phyloP scores from a whole-genome alignment of 257 asterid genomes.

The Plectranthus barbatus region DNA sequence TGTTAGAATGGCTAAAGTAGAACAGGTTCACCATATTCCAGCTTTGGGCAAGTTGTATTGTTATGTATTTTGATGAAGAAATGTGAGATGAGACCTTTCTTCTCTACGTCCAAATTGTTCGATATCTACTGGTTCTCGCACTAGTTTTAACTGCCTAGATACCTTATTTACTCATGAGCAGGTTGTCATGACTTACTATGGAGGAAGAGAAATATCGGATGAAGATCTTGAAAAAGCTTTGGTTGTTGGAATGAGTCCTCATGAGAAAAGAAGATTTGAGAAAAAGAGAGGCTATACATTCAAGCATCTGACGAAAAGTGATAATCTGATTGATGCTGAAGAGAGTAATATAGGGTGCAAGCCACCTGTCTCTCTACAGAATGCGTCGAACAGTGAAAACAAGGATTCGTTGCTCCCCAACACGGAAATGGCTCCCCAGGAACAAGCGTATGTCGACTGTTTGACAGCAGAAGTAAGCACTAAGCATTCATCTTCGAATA shows the following conservation, averaged over 20 bases:
- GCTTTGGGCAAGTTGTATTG: neutral
- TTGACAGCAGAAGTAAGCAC: constrained; percentile 11
- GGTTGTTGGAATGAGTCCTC: constrained; percentile 83
- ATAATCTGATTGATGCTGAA: constrained; percentile 9
- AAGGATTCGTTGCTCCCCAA: constrained; percentile 11
- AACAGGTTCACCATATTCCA: too few relatives aligned
- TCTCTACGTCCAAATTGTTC: neutral
- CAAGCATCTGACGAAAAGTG: constrained; percentile 24
- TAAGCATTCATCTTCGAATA: constrained; percentile 1
- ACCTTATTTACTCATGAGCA: constrained; percentile 16
- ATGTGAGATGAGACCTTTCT: neutral
- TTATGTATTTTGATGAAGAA: neutral
- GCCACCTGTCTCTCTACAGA: constrained; percentile 9
- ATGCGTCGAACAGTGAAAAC: constrained; percentile 12
- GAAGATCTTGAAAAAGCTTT: constrained; percentile 81
- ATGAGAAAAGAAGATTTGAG: constrained; percentile 63
- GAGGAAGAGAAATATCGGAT: constrained; percentile 76
- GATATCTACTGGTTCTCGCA: neutral
- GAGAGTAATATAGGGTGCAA: neutral
- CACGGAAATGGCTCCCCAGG: constrained; percentile 20
- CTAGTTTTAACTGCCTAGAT: neutral
- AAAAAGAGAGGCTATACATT: constrained; percentile 50
- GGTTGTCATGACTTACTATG: constrained; percentile 71
- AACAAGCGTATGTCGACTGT: constrained; percentile 24
- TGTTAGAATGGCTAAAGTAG: too few relatives aligned